These are phyloP conservation scores for Malania oleifera DNA, from an alignment of 164 flowering plant genomes.

Conservation along the genomic window DNA sequence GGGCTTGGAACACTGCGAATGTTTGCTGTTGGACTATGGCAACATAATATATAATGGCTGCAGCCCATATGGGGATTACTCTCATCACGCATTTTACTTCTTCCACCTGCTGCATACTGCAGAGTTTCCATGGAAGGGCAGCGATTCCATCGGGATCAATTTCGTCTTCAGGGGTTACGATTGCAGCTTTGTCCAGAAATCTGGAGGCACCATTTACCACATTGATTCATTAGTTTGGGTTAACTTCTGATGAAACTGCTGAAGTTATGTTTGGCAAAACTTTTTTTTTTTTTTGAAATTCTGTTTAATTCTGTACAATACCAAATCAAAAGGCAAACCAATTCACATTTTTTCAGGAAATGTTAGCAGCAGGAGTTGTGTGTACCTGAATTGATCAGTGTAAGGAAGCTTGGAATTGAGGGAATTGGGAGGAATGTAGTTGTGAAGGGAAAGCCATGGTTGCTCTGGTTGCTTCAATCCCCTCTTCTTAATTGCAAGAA, in stretches of 20 bases:
- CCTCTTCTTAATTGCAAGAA: not conserved
- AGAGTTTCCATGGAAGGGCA: slow-evolving; percentile 27
- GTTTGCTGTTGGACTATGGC: not conserved
- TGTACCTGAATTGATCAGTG: not conserved
- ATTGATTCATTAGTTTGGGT: not conserved
- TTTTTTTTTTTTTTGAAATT: too few species aligned
- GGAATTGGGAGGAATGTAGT: not conserved
- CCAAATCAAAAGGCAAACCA: too few species aligned
- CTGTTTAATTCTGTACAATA: too few species aligned
- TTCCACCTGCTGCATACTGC: slow-evolving; percentile 31
- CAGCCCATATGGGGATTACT: slow-evolving; percentile 18
- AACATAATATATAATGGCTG: not conserved
- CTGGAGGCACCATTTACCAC: slow-evolving; percentile 12
- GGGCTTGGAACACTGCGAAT: not conserved
- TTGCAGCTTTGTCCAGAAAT: slow-evolving; percentile 23
- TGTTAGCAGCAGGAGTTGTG: too few species aligned
- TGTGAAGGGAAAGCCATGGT: not conserved
- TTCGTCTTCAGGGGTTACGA: slow-evolving; percentile 17
- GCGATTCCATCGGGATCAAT: slow-evolving; percentile 23
- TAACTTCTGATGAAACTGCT: not conserved
- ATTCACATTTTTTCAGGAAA: too few species aligned
- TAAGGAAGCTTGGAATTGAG: not conserved
- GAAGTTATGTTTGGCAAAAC: not conserved
- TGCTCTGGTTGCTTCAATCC: not conserved
- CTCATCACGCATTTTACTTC: slow-evolving; percentile 29